Conservation (phyloP, 2,329 filamentous ascomycete species). For the Alternaria sp. region DNA sequence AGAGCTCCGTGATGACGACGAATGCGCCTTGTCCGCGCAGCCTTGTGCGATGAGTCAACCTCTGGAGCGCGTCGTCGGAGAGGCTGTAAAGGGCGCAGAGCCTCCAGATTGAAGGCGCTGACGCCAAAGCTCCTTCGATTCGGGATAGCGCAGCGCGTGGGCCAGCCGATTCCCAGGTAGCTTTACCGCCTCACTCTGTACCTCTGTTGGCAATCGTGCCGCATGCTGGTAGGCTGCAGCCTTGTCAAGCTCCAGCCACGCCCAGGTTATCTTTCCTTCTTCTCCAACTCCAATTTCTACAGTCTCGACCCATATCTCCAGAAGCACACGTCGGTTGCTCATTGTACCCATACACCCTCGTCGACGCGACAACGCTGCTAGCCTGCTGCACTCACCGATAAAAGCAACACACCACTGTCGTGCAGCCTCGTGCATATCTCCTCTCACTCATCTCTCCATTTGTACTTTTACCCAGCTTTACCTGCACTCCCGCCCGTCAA, state of each 20-base stretch:
- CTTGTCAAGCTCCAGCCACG: slow-evolving; percentile 31
- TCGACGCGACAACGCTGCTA: slow-evolving; percentile 1
- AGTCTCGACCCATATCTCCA: neutral
- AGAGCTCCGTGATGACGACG: slow-evolving; percentile 8
- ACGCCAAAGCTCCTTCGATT: slow-evolving; percentile 4
- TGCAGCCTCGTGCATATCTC: slow-evolving; percentile 20
- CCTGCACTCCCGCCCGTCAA: neutral
- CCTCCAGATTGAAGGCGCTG: slow-evolving; percentile 11
- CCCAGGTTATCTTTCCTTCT: slow-evolving; percentile 13
- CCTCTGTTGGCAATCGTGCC: slow-evolving; percentile 15
- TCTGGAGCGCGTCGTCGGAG: neutral
- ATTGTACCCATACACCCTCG: neutral
- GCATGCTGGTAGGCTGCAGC: slow-evolving; percentile 29
- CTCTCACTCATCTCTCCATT: neutral
- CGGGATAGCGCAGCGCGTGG: slow-evolving; percentile 24
- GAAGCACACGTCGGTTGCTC: neutral
- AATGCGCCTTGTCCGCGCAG: slow-evolving; percentile 7
- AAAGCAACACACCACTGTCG: slow-evolving; percentile 7
- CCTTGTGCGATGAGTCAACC: slow-evolving; percentile 21
- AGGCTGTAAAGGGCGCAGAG: slow-evolving; percentile 17
- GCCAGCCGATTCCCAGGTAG: slow-evolving; percentile 20
- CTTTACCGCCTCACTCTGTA: slow-evolving; percentile 35
- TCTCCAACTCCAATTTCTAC: neutral
- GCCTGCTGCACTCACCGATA: slow-evolving; percentile 11
- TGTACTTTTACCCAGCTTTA: slow-evolving; percentile 5